These are phyloP conservation scores for Stachybotrys elegans DNA, from an alignment of 2,329 filamentous ascomycete genomes.

Conservation along the genomic window DNA sequence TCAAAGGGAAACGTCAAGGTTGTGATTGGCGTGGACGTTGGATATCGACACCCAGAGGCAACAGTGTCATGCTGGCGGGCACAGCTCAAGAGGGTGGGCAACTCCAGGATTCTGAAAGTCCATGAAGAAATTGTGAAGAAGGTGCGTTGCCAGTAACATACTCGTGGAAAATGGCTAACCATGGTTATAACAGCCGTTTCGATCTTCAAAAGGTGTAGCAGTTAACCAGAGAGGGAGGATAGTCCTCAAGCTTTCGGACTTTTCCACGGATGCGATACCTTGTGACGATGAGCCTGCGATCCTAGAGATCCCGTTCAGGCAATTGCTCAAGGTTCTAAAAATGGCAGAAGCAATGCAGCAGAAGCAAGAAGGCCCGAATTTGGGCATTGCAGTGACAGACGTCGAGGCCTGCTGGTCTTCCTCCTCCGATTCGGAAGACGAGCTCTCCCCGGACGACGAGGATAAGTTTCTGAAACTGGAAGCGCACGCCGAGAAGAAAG, in stretches of 20 bases:
- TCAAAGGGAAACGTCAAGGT: slow-evolving; percentile 13
- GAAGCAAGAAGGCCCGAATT: background rate
- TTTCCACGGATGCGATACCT: background rate
- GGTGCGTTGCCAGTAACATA: background rate
- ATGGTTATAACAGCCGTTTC: background rate
- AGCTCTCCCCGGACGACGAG: background rate
- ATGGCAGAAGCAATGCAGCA: background rate
- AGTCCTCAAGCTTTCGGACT: background rate
- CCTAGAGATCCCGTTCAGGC: background rate
- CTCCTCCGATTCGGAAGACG: background rate
- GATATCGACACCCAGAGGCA: slow-evolving; percentile 4
- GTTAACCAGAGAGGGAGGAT: background rate
- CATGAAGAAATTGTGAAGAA: background rate
- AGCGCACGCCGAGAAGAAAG: background rate
- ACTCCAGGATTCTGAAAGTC: background rate
- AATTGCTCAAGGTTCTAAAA: background rate
- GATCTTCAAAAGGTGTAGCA: background rate
- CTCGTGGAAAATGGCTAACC: background rate
- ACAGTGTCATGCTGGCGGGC: slow-evolving; percentile 11
- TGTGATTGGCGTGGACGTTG: slow-evolving; percentile 13
- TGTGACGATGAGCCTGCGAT: background rate
- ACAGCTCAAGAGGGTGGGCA: slow-evolving; percentile 1
- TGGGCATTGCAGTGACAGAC: background rate
- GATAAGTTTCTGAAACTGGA: background rate
- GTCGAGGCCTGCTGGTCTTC: background rate